Percentiles rank a stretch among this genome's conserved stretches.
These are phyloP conservation scores for Colletotrichum viniferum DNA, from an alignment of 2,329 filamentous ascomycete species.

Conservation along the genomic window DNA sequence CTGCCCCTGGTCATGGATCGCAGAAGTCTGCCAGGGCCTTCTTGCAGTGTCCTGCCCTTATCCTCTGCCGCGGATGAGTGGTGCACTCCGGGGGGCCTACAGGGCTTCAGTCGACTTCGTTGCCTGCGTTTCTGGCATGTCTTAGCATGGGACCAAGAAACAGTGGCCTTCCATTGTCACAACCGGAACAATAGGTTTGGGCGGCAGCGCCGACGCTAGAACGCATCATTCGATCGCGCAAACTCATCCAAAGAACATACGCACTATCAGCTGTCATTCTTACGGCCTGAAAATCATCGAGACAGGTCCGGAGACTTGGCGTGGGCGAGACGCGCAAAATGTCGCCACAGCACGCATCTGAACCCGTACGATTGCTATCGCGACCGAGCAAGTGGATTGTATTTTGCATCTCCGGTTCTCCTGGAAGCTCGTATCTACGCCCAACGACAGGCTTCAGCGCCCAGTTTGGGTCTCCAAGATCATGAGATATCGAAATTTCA, in stretches of 20 bases:
- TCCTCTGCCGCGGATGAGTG: neutral
- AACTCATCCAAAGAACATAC: neutral
- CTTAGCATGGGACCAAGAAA: neutral
- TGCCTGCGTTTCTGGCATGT: neutral
- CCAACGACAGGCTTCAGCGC: neutral
- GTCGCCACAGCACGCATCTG: neutral
- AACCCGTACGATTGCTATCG: neutral
- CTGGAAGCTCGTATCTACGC: neutral
- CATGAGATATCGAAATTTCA: neutral
- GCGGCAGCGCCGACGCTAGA: neutral
- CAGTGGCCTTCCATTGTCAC: neutral
- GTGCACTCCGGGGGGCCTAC: neutral
- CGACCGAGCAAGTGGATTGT: constrained; percentile 2
- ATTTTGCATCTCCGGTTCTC: constrained; percentile 12
- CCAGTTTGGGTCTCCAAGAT: neutral
- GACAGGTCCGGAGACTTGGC: neutral
- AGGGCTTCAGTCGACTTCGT: neutral
- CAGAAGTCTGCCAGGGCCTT: neutral
- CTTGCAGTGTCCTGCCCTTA: neutral
- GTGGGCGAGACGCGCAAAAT: neutral
- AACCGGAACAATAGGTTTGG: neutral
- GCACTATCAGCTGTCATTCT: neutral
- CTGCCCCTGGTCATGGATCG: neutral
- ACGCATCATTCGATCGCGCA: neutral
- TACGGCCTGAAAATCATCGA: neutral